phyloP scores from a whole-genome alignment of 805 yeast species.

The Starmerella etchellsii region DNA sequence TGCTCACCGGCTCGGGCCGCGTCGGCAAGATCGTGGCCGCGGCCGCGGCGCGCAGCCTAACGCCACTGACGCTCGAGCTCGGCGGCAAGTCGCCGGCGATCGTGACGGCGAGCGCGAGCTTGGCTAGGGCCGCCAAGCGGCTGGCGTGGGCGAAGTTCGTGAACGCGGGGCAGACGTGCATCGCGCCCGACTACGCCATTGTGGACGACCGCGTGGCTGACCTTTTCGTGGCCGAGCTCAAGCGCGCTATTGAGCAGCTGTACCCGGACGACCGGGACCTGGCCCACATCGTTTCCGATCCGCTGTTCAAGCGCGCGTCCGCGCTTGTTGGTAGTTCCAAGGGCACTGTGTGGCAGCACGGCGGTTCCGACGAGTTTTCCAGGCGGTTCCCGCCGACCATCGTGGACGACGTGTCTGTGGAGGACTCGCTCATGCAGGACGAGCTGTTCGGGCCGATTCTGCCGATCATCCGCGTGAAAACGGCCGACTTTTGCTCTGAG shows the following conservation, averaged over 20 bases:
- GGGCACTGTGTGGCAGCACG: slow-evolving; percentile 22
- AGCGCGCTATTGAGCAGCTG: slow-evolving; percentile 33
- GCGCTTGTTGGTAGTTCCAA: slow-evolving; percentile 30
- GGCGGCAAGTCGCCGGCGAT: slow-evolving; percentile 91
- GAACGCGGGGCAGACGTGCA: slow-evolving; percentile 85
- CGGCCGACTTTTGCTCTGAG: slow-evolving; percentile 20
- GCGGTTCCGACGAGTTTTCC: slow-evolving; percentile 27
- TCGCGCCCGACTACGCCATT: slow-evolving; percentile 71
- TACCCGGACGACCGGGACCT: slow-evolving; percentile 33
- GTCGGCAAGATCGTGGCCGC: slow-evolving; percentile 69
- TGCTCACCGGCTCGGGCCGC: slow-evolving; percentile 67
- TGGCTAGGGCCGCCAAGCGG: slow-evolving; percentile 40
- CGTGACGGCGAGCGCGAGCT: slow-evolving; percentile 38
- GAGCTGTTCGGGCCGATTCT: slow-evolving; percentile 81
- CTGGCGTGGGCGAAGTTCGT: slow-evolving; percentile 64
- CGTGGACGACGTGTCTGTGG: slow-evolving; percentile 46
- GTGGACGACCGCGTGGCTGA: slow-evolving; percentile 49
- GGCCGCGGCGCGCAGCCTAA: slow-evolving; percentile 73
- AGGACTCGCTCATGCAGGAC: slow-evolving; percentile 57
- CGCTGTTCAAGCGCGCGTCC: slow-evolving; percentile 38
- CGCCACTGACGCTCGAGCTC: slow-evolving; percentile 69
- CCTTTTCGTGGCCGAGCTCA: slow-evolving; percentile 35
- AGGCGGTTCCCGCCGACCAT: slow-evolving; percentile 63
- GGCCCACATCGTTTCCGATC: slow-evolving; percentile 49
- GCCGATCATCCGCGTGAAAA: slow-evolving; percentile 49